Conservation (phyloP, 805 yeast species). For the Suhomyces tanzawaensis region DNA sequence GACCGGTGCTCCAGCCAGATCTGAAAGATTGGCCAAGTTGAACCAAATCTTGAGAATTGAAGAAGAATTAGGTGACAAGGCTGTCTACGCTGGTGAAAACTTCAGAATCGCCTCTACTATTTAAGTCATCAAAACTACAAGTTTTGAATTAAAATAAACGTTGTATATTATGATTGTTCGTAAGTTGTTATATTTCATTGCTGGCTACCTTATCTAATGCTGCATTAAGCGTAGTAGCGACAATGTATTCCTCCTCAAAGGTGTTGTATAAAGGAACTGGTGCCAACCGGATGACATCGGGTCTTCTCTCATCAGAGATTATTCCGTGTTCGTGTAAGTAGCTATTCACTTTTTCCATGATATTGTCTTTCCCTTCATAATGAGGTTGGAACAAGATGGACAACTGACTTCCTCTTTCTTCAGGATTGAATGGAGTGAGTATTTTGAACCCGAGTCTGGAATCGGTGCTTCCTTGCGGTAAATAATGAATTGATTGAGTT, state of each 20-base stretch:
- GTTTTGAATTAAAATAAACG: background rate
- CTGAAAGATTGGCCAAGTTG: constrained; percentile 98
- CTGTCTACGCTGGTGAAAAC: constrained; percentile 89
- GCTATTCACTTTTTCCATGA: constrained; percentile 61
- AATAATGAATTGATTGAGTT: constrained; percentile 45
- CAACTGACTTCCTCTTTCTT: constrained; percentile 76
- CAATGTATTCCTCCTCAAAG: constrained; percentile 56
- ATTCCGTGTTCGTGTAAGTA: constrained; percentile 58
- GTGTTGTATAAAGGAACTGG: constrained; percentile 84
- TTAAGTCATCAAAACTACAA: constrained; percentile 20
- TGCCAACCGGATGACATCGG: constrained; percentile 86
- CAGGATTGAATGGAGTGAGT: constrained; percentile 61
- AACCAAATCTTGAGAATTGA: constrained; percentile 98
- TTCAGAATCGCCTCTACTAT: constrained; percentile 61
- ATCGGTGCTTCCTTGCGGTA: constrained; percentile 22
- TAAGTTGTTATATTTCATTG: background rate
- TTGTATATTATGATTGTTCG: background rate
- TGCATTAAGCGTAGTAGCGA: constrained; percentile 45
- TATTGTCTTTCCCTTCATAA: constrained; percentile 34
- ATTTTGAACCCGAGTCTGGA: constrained; percentile 53
- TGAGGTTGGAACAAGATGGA: constrained; percentile 62
- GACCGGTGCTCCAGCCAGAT: constrained; percentile 99
- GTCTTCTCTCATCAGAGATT: constrained; percentile 85
- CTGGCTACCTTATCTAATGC: constrained; percentile 20
- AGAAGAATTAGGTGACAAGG: constrained; percentile 98